Evolutionary conservation across 2,329 filamentous ascomycete genomes (phyloP), one percentile per base, ranked within the genome.

Genomic region (Plenodomus lindquistii): DNA sequence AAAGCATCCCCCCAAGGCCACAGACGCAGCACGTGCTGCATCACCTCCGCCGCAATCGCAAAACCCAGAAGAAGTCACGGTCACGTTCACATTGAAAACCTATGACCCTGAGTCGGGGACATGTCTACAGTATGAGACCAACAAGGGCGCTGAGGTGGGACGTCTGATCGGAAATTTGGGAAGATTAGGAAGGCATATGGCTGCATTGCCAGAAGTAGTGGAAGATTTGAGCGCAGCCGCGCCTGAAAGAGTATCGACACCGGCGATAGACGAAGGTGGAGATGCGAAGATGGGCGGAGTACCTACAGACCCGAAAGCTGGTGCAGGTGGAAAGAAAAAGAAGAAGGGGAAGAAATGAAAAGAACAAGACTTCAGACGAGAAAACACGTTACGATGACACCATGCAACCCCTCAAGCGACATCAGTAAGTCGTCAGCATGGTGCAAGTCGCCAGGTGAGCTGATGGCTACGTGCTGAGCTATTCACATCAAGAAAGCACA

Each of bases 101-200:
- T 97, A 86, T 76, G 90, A 97, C 71, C 88, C 94, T 0, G 78
- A 77, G 36, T 88, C 86, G 45, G 94, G 94, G 65, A 86, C 87
- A 48, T 87, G 87, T 52, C 81, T 99, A 55, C 96, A 97, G 76
- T 97, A 97, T 79, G 82, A 84, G 69, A 99, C 94, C 29, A 87
- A 87, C 69, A 96, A 96, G 75, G 90, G 88, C 17, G 89, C 90
- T 17, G 93, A 97, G 75, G 91, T 99, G 9, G 87, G 88, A 19
- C 81, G 94, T 21, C 75, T 99, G 63, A 83, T 99, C 48, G 83
- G 85, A 42, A 84, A 86, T 37, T 73, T 99, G 54, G 91, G 91
- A 0, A 81, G 83, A 48, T 73, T 97, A 59, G 90, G 87, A n/a
- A 81, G 85, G 45, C 75, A 79, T 5, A 84, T 84, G 74, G 82